Base-by-base conservation (phyloP, 2,329 filamentous ascomycete species). In the Colletotrichum gigasporum region DNA sequence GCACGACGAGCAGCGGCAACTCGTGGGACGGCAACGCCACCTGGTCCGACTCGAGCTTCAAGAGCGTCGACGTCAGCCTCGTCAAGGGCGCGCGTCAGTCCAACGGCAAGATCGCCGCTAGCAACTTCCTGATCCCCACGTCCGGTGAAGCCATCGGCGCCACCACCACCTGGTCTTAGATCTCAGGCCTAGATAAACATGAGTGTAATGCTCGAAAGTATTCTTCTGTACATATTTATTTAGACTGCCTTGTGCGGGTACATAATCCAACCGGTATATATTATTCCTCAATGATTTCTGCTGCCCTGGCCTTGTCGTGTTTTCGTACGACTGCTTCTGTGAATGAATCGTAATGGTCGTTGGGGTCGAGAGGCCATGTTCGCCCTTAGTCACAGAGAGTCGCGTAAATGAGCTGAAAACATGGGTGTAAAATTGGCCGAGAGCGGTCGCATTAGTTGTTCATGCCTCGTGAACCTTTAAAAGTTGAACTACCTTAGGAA, bases 111-210 rank as follows among this genome's bases (percentile, higher is more conserved):
- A 77, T 83, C 20, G 71, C 71, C 22, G 73, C 74, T 0, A 82
- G 79, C 57, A 69, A 78, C 39, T 83, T 83, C 68, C 67, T 83
- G 67, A 66, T 82, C 10, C 79, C 79, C 3, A 73, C 70, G 3
- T 72, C 70, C 39, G 79, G 77, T 0, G 69, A 71, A 9, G 71
- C 70, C 2, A 74, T 79, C 64, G 78, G 78, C 8, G 78, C 78
- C 10, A 79, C 76, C 12, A 79, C 77, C n/a, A 62, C 44, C 34
- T 69, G 56, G 53, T 60, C 55, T 42, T 64, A 64, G 5, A 2
- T 34, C 4, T 42, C 5, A 10, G 28, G 28, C 14, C 24, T 6
- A 22, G 8, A 3, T 32, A 22, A 12, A 16, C 7, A 14, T 10
- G n/a, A 30, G 28, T 11, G 6, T 12, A 3, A 10, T 20, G 14